These are phyloP conservation scores for Glycine tomentella DNA, from an alignment of 306 rosid species.

Conservation along the genomic window DNA sequence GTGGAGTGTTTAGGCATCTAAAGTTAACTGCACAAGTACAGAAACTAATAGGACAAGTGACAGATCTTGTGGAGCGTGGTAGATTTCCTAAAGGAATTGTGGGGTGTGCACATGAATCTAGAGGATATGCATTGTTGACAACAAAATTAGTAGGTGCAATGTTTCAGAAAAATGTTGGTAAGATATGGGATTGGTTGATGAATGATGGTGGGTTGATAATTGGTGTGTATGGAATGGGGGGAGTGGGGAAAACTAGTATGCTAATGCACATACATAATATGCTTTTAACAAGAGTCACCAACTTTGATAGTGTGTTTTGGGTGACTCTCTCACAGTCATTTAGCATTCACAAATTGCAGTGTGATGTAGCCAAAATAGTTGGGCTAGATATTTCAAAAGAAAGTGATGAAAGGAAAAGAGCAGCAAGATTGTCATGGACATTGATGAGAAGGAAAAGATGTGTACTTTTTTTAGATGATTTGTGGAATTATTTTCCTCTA, in stretches of 20 bases:
- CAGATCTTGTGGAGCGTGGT: conserved; percentile 28
- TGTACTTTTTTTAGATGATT: conserved; percentile 9
- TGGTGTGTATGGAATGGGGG: conserved; percentile 54
- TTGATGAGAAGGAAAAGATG: conserved; percentile 22
- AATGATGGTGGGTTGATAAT: conserved; percentile 33
- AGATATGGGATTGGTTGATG: conserved; percentile 40
- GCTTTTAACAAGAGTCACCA: conserved; percentile 27
- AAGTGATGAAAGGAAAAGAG: conserved; percentile 40
- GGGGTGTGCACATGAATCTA: conserved; percentile 26
- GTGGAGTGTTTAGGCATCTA: conserved; percentile 8
- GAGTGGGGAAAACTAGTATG: conserved; percentile 52
- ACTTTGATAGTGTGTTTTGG: conserved; percentile 31
- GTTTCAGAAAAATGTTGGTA: conserved; percentile 33
- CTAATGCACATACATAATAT: conserved; percentile 48
- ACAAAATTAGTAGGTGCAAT: conserved; percentile 41
- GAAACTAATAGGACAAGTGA: conserved; percentile 8
- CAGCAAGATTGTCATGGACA: conserved; percentile 34
- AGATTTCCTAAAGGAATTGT: conserved; percentile 43
- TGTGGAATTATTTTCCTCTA: conserved; percentile 21
- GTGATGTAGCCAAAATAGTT: conserved; percentile 40
- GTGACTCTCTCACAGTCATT: background rate
- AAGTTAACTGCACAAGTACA: background rate
- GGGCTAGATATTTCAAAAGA: conserved; percentile 30
- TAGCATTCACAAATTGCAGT: conserved; percentile 37
- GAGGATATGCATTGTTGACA: conserved; percentile 46